Base-by-base conservation (phyloP, 352 stramenopile species). In the Phytophthora gonapodyides region DNA sequence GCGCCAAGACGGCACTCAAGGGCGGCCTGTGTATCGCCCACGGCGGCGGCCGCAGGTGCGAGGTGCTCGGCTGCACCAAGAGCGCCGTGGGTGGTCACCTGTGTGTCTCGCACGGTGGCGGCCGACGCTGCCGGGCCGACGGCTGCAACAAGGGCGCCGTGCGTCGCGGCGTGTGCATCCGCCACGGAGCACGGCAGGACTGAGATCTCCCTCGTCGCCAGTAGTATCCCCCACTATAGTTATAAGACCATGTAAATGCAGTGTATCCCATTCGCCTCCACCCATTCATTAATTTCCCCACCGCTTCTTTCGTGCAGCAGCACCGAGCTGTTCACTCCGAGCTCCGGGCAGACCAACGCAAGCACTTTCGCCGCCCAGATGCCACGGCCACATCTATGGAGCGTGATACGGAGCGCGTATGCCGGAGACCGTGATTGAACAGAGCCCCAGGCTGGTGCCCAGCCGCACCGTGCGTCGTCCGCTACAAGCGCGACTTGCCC, bases 121-220 rank as follows among this genome's bases (percentile, higher is more conserved):
- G 81, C 11, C 73, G 78, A 12, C 78, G 81, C 21, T 93, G 84
- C 48, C 66, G 76, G 16, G 78, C 80, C 47, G 57, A 56, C 12
- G 75, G 66, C 30, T 93, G 84, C 69, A 73, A 80, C 62, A 93
- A 91, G 49, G 78, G 82, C 13, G 82, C 82, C 1, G 81, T 92
- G 4, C 82, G 79, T 19, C 78, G 86, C 24, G 84, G 84, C 4
- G 71, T 88, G 17, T 93, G 84, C 73, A 91, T 93, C 52, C 81
- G 81, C 35, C 82, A 91, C 57, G 82, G 68, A 41, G 68, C 68
- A 56, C 64, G 68, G 40, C 59, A 73, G 36, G 61, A 75, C 35
- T 75, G 56, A 55, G n/a, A 11, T 11, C 17, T 21, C 7, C n/a
- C 12, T 27, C 24, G 24, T 27, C 24, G 31, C n/a, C 17, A 59